Evolutionary conservation across 1,139 yeast genomes (phyloP), one percentile per base, ranked within the genome.

Genomic region (Geotrichum australiense): DNA sequence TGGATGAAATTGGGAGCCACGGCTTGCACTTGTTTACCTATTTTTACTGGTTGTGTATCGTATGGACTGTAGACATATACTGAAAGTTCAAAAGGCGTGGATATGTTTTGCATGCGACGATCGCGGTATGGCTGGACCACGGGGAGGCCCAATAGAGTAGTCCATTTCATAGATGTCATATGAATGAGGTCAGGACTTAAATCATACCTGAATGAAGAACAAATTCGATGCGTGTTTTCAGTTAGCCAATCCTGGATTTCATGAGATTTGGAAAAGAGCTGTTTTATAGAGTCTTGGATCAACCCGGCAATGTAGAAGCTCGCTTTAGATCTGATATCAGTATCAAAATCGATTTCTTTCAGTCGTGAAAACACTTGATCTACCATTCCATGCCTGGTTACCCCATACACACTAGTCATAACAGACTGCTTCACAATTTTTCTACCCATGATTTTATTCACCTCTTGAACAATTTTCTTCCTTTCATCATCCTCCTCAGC

Each of bases 401-500:
- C 97, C 52, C 97, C 97, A 59, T 89, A 89, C 33, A 89, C 96
- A 54, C 84, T 86, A 0, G 96, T 89, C 96, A 89, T 89, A 14
- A 89, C 96, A 0, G 97, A 85, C 61, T 86, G 95, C 58, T 89
- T 89, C 35, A 87, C 94, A 37, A 86, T 78, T 58, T 84, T 84
- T 53, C 97, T 73, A 16, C 78, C 71, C 44, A 89, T 74, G 53
- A 75, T 73, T 40, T 78, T 81, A 48, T 73, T 66, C 36, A 78
- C 62, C 43, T 67, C 65, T 15, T 58, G 46, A 1, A 86, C 86
- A 48, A 63, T 55, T 16, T 18, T 18, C 5, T 37, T 35, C 21
- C 15, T 20, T 16, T 35, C 33, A 23, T 34, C 29, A 18, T 42
- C 34, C 8, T 27, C 33, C 4, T 31, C 19, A 15, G 12, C 32